Evolutionary conservation across 257 asterid species (phyloP).

Genomic region (Solanum acaule): DNA sequence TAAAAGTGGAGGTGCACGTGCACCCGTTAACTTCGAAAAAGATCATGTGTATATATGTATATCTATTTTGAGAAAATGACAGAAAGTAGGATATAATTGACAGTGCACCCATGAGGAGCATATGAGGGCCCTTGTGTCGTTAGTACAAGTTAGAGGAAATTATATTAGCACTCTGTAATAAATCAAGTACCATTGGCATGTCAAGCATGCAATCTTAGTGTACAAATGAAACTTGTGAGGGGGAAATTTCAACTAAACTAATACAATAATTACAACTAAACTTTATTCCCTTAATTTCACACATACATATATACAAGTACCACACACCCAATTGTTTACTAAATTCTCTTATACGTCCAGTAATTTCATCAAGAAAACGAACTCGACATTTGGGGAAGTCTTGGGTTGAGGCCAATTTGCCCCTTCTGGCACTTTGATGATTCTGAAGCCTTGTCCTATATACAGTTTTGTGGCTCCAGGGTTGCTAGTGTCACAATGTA

Average conservation of each 20-base stretch:
- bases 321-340: background rate
- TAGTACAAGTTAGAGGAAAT: background rate
- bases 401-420: constrained; percentile 92
- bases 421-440: constrained; percentile 52
- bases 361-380: constrained; percentile 85
- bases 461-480: constrained; percentile 65
- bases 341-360: constrained; percentile 16
- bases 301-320: background rate
- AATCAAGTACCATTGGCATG: background rate
- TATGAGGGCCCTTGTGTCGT: background rate
- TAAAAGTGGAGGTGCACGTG: background rate
- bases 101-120: background rate
- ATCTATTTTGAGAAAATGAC: too few relatives aligned
- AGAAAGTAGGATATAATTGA: too few relatives aligned
- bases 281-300: background rate
- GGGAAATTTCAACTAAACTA: background rate
- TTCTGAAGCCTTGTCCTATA: constrained; percentile 50
- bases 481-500: constrained; percentile 68
- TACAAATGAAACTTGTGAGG: background rate
- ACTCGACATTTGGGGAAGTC: constrained; percentile 45
- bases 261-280: background rate
- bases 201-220: background rate
- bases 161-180: background rate
- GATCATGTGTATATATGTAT: too few relatives aligned
- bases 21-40: background rate